Evolutionary conservation across 163 green algal genomes (phyloP), one percentile per base, ranked within the genome.

Genomic region (Chlamydomonas reinhardtii): DNA sequence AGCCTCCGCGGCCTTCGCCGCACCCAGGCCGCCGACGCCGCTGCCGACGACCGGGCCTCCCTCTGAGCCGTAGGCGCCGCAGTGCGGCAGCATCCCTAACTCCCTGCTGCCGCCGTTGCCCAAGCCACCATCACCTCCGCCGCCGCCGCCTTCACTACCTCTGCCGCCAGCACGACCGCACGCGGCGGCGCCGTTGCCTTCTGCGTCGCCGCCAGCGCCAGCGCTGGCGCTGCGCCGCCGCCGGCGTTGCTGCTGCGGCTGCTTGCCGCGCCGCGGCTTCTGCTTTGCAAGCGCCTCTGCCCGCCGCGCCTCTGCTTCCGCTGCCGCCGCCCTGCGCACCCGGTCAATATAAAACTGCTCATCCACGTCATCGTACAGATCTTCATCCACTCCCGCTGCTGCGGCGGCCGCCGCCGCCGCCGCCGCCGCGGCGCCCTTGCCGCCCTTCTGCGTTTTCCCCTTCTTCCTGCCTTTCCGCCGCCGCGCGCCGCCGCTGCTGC

Each of bases 341-440:
- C 95, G 90, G 79, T 90, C 61, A 39, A 89, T 54, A 78, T 93
- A 98, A 56, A 92, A 84, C 6, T 89, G 93, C 5, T 95, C 92
- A 31, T 98, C 94, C 4, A 86, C 94, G 70, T 98, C 95, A 56
- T 98, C 96, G 70, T 92, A 96, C 71, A 68, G 27, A 0, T 35
- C 37, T 27, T 92, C 81, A 37, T 88, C 48, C 31, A 29, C 56
- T 68, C 17, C 72, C 25, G 22, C 61, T 12, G 37, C 37, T 32
- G 29, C 34, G 24, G 8, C 52, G 54, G n/a, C 52, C 43, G 39
- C 39, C 39, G 39, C 39, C 35, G 34, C 70, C 72, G 24, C 72
- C 39, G 24, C 31, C 37, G 37, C 31, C 69, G 9, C 17, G 32
- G 17, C 73, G 39, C 9, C 27, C 62, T 32, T 69, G 27, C 62